Conservation (phyloP, 176 grass and related monocot species). For the Carex kokanica region DNA sequence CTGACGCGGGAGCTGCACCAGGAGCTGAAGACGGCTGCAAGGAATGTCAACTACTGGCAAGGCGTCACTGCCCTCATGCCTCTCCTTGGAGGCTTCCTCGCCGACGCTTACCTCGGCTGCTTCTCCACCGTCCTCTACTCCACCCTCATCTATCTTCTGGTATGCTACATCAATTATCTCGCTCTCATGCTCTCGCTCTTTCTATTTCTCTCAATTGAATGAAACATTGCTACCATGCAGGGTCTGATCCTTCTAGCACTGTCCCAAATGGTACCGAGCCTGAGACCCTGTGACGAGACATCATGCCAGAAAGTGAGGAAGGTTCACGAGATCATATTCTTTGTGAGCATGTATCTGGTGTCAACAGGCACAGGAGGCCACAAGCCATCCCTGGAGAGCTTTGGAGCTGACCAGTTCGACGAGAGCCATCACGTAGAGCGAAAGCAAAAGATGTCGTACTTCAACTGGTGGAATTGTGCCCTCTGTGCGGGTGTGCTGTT, state of each 20-base stretch:
- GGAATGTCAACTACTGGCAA: slow-evolving; percentile 72
- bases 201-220: too few relatives aligned
- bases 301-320: slow-evolving; percentile 11
- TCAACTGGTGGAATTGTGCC: slow-evolving; percentile 91
- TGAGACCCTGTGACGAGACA: slow-evolving; percentile 18
- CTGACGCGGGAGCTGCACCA: slow-evolving; percentile 59
- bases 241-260: slow-evolving; percentile 45
- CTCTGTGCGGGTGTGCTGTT: slow-evolving; percentile 50
- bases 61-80: slow-evolving; percentile 69
- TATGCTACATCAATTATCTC: neutral
- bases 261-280: slow-evolving; percentile 39
- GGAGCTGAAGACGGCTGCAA: slow-evolving; percentile 61
- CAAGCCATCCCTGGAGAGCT: slow-evolving; percentile 86
- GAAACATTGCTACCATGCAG: slow-evolving; percentile 12
- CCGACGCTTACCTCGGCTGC: slow-evolving; percentile 66
- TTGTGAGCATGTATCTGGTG: slow-evolving; percentile 60
- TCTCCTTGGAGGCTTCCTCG: slow-evolving; percentile 68
- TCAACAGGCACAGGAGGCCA: slow-evolving; percentile 67
- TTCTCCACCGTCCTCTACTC: slow-evolving; percentile 53
- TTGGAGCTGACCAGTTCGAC: slow-evolving; percentile 93
- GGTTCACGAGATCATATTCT: slow-evolving; percentile 58
- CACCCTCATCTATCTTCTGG: slow-evolving; percentile 51
- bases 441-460: slow-evolving; percentile 87
- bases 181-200: too few relatives aligned
- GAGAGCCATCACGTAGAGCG: slow-evolving; percentile 48